Conservation (phyloP, 2,329 filamentous ascomycete genomes). For the Trichoderma arundinaceum region DNA sequence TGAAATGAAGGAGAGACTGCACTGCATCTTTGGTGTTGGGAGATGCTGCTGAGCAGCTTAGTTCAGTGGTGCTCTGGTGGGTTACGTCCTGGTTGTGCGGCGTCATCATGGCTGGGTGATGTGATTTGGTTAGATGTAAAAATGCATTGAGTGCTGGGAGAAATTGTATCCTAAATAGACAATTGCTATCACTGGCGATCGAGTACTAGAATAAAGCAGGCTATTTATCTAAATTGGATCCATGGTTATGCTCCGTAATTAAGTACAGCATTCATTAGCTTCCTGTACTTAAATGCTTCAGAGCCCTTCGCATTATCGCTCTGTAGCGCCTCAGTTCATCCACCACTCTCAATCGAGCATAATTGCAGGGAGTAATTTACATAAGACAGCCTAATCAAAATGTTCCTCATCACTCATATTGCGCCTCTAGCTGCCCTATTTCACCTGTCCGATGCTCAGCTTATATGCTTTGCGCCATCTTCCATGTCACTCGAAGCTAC, state of each 20-base stretch:
- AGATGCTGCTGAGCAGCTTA: no score
- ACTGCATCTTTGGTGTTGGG: not conserved
- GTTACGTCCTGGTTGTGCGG: no score
- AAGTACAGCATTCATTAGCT: not conserved
- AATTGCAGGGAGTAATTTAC: no score
- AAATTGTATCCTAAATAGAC: not conserved
- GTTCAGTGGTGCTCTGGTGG: no score
- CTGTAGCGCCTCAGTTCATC: not conserved
- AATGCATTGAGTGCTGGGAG: not conserved
- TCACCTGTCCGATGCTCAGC: not conserved
- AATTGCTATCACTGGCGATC: not conserved
- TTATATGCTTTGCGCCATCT: not conserved
- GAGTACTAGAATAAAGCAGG: not conserved
- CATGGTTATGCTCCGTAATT: not conserved
- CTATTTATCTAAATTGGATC: not conserved
- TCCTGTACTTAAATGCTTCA: not conserved
- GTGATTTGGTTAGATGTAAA: no score
- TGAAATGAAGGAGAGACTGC: constrained; percentile 1
- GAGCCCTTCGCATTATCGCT: not conserved
- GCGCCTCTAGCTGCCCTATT: not conserved
- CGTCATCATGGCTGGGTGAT: no score
- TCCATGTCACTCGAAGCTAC: not conserved
- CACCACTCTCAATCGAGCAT: no score
- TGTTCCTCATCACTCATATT: not conserved
- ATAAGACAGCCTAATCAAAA: not conserved